Percentiles rank a stretch among this genome's conserved stretches.
phyloP scores from a whole-genome alignment of 345 rosid species.

The Viola odorata region DNA sequence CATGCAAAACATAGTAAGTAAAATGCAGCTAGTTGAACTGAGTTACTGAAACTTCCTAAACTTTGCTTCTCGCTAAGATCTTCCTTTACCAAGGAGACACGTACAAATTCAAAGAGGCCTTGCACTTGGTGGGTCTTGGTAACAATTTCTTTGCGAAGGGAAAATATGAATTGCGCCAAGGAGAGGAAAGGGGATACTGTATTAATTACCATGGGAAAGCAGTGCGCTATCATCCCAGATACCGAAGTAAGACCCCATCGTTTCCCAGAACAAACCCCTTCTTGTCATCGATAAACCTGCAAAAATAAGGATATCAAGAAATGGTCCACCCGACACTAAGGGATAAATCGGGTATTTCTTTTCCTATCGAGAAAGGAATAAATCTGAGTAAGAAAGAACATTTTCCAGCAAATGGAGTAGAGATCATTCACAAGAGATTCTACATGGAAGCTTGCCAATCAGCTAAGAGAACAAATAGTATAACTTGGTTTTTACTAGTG shows the following conservation, averaged over 20 bases:
- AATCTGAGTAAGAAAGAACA: no score
- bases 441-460: not conserved
- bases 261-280: slow-evolving; percentile 88
- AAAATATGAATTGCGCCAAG: slow-evolving; percentile 16
- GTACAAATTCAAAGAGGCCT: no score
- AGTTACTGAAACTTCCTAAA: no score
- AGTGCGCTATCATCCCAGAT: slow-evolving; percentile 52
- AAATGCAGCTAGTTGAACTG: no score
- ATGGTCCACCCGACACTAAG: not conserved
- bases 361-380: not conserved
- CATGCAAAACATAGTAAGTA: not conserved
- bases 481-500: not conserved
- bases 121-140: no score
- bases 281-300: slow-evolving; percentile 71
- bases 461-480: not conserved
- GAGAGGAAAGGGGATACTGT: slow-evolving; percentile 8
- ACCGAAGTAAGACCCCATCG: slow-evolving; percentile 92
- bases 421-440: not conserved
- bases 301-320: slow-evolving; percentile 1
- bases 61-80: no score
- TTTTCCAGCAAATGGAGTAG: not conserved
- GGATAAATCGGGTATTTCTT: not conserved
- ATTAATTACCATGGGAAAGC: slow-evolving; percentile 15
- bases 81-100: no score
- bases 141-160: not conserved